Evolutionary conservation across 164 flowering plant genomes (phyloP), one percentile per base, ranked within the genome.

Genomic region (Echeveria elegans): DNA sequence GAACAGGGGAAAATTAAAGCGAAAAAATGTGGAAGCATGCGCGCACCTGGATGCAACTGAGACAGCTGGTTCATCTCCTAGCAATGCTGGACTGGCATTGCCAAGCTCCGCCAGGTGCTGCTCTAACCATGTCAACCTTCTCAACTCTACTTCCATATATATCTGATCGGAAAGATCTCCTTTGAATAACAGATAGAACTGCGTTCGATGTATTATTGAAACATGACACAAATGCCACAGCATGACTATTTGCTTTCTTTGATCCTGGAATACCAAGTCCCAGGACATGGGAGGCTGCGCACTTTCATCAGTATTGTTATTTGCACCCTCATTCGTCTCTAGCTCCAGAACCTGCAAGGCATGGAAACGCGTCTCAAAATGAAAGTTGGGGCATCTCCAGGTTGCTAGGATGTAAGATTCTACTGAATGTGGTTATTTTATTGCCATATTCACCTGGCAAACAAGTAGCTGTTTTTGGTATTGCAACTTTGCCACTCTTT

Each of bases 171-270:
- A 77, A 37, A 85, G 81, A 37, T 88, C 90, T 64, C 97, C 97
- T 69, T 63, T 80, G 62, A 90, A 90, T 58, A 90, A 50, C 85
- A 88, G 38, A 71, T 76, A 90, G 53, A 90, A 90, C 29, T 90
- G 97, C 16, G 94, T 85, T 1, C 97, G 84, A 56, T 84, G 97
- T n/a, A 86, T 60, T 29, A 90, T 76, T 19, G 97, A 88, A 41
- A 86, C 88, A 71, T 90, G 94, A 78, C 97, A 90, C 37, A 90
- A 69, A 71, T 90, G 88, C 97, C 97, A 90, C 71, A 90, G 48
- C 94, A 84, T 83, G 47, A 88, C 69, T n/a, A 88, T 85, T 64
- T 88, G 89, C 68, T 82, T 81, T 66, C 89, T 82, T 61, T 88
- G 85, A 11, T 86, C 89, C 75, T 84, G 88, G 66, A 88, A 90